phyloP scores from a whole-genome alignment of 176 grass and related monocot genomes.

The Tillandsia leiboldiana region DNA sequence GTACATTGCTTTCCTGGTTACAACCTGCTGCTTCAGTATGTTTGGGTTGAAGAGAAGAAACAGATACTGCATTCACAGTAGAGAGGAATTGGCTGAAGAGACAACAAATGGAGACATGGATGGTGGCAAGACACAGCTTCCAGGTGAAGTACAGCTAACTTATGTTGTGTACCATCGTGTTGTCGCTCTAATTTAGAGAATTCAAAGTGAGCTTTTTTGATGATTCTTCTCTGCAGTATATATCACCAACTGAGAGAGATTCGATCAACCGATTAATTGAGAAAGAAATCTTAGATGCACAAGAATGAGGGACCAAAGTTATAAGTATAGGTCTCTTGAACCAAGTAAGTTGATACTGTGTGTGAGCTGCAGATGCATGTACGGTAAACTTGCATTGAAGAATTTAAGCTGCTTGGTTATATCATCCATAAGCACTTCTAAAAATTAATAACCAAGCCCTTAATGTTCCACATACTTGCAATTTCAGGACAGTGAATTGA shows the following conservation, averaged over 20 bases:
- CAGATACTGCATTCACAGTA: conserved; percentile 9
- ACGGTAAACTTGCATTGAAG: neutral
- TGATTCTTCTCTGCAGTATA: no score
- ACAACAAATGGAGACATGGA: conserved; percentile 43
- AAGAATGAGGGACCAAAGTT: conserved; percentile 37
- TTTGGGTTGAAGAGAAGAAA: no score
- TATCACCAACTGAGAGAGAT: conserved; percentile 8
- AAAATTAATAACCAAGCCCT: neutral
- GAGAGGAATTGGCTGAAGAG: conserved; percentile 39
- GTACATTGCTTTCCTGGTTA: no score
- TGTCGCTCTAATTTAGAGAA: neutral
- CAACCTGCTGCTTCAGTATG: no score
- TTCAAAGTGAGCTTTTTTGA: neutral
- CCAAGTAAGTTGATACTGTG: conserved; percentile 27
- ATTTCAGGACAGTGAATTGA: conserved; percentile 33
- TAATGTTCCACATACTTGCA: neutral
- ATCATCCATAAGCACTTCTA: neutral
- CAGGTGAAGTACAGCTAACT: conserved; percentile 20
- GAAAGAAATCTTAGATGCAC: conserved; percentile 39
- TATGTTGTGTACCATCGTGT: neutral
- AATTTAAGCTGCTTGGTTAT: neutral
- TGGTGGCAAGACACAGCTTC: conserved; percentile 36
- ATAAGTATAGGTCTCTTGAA: conserved; percentile 55
- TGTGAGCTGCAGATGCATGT: no score
- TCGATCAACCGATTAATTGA: conserved; percentile 29